Percentiles rank a stretch among this genome's conserved stretches.
phyloP scores from a whole-genome alignment of 805 yeast species.

The Metschnikowia orientalis region DNA sequence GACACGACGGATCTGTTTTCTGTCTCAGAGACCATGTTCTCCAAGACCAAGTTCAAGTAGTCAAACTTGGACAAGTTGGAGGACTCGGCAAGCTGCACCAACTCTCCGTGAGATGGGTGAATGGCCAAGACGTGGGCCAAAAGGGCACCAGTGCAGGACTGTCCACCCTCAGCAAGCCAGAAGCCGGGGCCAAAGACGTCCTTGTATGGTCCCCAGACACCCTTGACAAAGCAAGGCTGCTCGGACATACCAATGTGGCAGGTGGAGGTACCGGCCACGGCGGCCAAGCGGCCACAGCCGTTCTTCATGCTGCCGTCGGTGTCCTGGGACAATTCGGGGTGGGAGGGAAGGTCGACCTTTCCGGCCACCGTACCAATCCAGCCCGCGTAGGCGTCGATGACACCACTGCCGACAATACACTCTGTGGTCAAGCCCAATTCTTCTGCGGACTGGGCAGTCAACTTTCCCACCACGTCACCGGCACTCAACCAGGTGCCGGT shows the following conservation, averaged over 20 bases:
- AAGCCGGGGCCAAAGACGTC: slow-evolving; percentile 85
- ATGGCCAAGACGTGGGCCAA: slow-evolving; percentile 81
- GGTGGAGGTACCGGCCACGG: slow-evolving; percentile 97
- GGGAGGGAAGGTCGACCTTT: slow-evolving; percentile 59
- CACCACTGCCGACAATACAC: slow-evolving; percentile 90
- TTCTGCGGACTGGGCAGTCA: slow-evolving; percentile 62
- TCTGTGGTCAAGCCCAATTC: slow-evolving; percentile 77
- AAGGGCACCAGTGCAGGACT: slow-evolving; percentile 92
- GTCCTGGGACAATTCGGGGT: slow-evolving; percentile 46
- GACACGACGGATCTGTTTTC: slow-evolving; percentile 70
- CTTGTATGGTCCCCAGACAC: slow-evolving; percentile 98
- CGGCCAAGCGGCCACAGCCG: slow-evolving; percentile 85
- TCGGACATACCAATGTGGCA: slow-evolving; percentile 88
- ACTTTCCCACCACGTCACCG: slow-evolving; percentile 82
- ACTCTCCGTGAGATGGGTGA: slow-evolving; percentile 82
- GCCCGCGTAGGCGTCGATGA: slow-evolving; percentile 97
- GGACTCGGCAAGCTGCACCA: slow-evolving; percentile 62
- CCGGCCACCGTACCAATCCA: slow-evolving; percentile 99
- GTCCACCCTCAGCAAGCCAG: slow-evolving; percentile 99
- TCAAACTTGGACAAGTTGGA: slow-evolving; percentile 76
- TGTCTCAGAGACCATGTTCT: slow-evolving; percentile 53
- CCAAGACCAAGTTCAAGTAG: slow-evolving; percentile 71
- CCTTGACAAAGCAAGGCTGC: slow-evolving; percentile 84
- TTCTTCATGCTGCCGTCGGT: slow-evolving; percentile 44
- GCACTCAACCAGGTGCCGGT: slow-evolving; percentile 78